A percentile compares a stretch with the other conserved stretches of the same genome.
phyloP scores from a whole-genome alignment of 768 basidiomycete genomes.

The Macrolepiota fuliginosa region DNA sequence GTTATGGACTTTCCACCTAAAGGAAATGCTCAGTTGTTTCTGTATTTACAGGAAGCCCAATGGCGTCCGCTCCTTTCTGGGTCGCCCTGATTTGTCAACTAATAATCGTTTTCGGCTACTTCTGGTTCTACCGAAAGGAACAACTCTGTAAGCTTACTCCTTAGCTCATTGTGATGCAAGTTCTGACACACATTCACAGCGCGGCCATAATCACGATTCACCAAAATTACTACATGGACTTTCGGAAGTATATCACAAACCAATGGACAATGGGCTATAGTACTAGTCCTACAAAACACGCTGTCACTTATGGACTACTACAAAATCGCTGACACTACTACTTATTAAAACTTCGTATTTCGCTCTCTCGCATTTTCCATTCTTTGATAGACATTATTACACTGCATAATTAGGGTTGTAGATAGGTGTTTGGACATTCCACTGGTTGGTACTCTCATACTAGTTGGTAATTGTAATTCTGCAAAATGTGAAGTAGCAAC shows the following conservation, averaged over 20 bases:
- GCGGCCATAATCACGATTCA: slow-evolving; percentile 32
- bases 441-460: background rate
- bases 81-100: slow-evolving; percentile 76
- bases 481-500: background rate
- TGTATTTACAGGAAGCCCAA: slow-evolving; percentile 56
- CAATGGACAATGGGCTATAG: slow-evolving; percentile 13
- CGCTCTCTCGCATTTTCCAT: slow-evolving; percentile 21
- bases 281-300: slow-evolving; percentile 11
- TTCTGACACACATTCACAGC: slow-evolving; percentile 21
- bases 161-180: slow-evolving; percentile 1
- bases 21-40: background rate
- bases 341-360: slow-evolving; percentile 19
- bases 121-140: slow-evolving; percentile 97
- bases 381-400: slow-evolving; percentile 23
- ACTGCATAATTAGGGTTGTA: slow-evolving; percentile 10
- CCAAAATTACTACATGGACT: slow-evolving; percentile 8
- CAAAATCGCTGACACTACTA: slow-evolving; percentile 21
- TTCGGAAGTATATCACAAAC: slow-evolving; percentile 1
- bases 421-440: slow-evolving; percentile 5
- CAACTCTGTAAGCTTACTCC: slow-evolving; percentile 65
- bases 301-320: slow-evolving; percentile 10
- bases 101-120: slow-evolving; percentile 87
- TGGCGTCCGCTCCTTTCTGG: slow-evolving; percentile 88
- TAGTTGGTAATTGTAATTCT: background rate
- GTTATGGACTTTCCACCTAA: no score